These are phyloP conservation scores for Geotrichum candidum DNA, from an alignment of 1,139 yeast genomes.

Conservation along the genomic window DNA sequence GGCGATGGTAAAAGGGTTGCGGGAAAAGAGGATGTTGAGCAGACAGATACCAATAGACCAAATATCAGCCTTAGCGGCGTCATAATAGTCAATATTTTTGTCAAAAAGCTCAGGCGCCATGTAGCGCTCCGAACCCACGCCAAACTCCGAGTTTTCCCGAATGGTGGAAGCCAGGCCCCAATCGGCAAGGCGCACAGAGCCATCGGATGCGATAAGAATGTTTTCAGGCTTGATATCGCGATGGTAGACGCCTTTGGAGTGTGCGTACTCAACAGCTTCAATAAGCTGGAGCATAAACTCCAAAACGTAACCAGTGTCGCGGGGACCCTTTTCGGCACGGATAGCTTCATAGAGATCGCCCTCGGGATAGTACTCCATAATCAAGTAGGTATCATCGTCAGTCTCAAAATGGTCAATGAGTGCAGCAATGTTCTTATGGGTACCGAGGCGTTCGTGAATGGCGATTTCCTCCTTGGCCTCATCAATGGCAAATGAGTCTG, in stretches of 20 bases:
- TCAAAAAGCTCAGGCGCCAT: constrained; percentile 90
- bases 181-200: constrained; percentile 75
- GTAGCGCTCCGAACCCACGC: constrained; percentile 89
- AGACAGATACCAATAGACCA: constrained; percentile 92
- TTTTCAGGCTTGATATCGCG: constrained; percentile 90
- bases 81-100: constrained; percentile 53
- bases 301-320: constrained; percentile 45
- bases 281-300: constrained; percentile 73
- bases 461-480: constrained; percentile 79
- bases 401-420: constrained; percentile 74
- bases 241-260: constrained; percentile 66
- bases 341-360: constrained; percentile 95
- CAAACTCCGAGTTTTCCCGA: constrained; percentile 64
- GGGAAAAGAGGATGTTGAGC: constrained; percentile 78
- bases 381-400: constrained; percentile 44
- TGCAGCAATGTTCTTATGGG: constrained; percentile 56
- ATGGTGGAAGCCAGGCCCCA: constrained; percentile 86
- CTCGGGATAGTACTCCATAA: constrained; percentile 80
- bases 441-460: constrained; percentile 64
- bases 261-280: constrained; percentile 74
- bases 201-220: constrained; percentile 62
- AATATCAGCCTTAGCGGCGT: constrained; percentile 80
- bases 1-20: constrained; percentile 83
- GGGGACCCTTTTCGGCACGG: constrained; percentile 67
- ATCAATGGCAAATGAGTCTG: constrained; percentile 19